phyloP scores from a whole-genome alignment of 2,329 filamentous ascomycete genomes.

The Trichoderma cornu-damae region DNA sequence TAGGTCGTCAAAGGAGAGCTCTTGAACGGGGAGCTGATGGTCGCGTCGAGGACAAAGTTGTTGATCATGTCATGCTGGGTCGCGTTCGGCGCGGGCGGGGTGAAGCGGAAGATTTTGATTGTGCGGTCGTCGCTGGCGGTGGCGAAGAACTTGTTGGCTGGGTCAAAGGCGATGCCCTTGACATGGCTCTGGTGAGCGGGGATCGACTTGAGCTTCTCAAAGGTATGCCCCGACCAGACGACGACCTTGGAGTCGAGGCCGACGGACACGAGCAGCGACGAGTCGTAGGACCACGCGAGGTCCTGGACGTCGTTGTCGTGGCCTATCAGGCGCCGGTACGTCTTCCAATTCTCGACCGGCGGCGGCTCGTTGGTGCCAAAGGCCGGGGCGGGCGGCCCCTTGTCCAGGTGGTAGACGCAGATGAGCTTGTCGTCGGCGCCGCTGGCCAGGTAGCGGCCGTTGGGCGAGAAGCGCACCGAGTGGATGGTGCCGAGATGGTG shows the following conservation, averaged over 20 bases:
- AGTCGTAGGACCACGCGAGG: slow-evolving; percentile 93
- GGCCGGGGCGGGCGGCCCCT: slow-evolving; percentile 69
- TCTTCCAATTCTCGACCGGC: slow-evolving; percentile 97
- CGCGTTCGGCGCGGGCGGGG: slow-evolving; percentile 81
- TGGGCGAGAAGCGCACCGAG: slow-evolving; percentile 92
- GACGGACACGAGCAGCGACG: slow-evolving; percentile 90
- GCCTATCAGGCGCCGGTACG: slow-evolving; percentile 84
- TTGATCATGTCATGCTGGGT: slow-evolving; percentile 93
- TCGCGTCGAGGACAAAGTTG: slow-evolving; percentile 93
- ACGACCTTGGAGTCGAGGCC: slow-evolving; percentile 97
- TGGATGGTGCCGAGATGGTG: slow-evolving; percentile 97
- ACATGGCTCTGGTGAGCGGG: slow-evolving; percentile 94
- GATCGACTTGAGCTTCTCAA: slow-evolving; percentile 94
- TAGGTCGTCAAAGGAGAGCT: slow-evolving; percentile 94
- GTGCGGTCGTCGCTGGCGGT: slow-evolving; percentile 95
- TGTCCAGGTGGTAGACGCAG: slow-evolving; percentile 89
- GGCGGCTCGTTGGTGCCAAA: slow-evolving; percentile 90
- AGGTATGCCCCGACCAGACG: slow-evolving; percentile 96
- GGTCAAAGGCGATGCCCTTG: slow-evolving; percentile 97
- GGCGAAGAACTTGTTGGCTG: slow-evolving; percentile 98
- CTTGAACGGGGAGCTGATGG: slow-evolving; percentile 79
- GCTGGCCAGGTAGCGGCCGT: slow-evolving; percentile 90
- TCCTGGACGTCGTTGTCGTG: slow-evolving; percentile 99
- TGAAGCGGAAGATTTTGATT: slow-evolving; percentile 95
- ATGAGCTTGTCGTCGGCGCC: slow-evolving; percentile 99